Base-by-base conservation (phyloP, 78 protist genomes). In the Capsaspora owczarzaki region DNA sequence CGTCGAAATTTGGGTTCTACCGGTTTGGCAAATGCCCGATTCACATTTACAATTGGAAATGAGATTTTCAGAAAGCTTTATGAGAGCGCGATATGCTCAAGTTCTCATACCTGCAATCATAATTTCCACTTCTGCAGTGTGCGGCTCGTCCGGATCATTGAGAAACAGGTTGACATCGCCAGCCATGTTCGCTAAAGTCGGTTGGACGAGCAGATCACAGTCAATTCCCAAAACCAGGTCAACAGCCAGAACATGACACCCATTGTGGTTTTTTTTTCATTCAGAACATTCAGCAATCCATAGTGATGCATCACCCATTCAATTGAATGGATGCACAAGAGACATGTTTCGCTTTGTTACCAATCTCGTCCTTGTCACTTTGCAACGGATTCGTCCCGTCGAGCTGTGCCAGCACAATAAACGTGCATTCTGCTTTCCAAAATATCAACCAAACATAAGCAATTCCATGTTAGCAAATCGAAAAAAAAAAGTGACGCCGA, bases 111-210 rank as follows among this genome's bases (percentile, higher is more conserved):
- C 66, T 2, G 96, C 93, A 41, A 92, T 79, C 93, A 89, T 89
- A 35, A 92, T 51, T 19, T 90, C 94, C 10, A 85, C 69, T 42
- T 86, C 91, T 16, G 86, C 92, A 0, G 82, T 60, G 10, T 71
- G 77, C 31, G 60, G 82, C 60, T 78, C 91, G 53, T 83, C 86
- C 20, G 16, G 78, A 12, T 86, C 91, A 22, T 72, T 75, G 53
- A 86, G 68, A 71, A 92, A 94, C 37, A 88, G 31, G 81, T 94
- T 94, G 27, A 92, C 87, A 83, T 94, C 97, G 23, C 97, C 97
- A 38, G 84, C 68, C 93, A 93, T 89, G 19, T 56, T 12, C 20
- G 31, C 6, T 8, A 4, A 33, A 47, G 35, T 8, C 27, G 19
- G 23, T 3, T 12, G 53, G 25, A 2, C 2, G 41, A 40, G 8